Base-by-base conservation (phyloP, 176 grass and related monocot genomes). In the Musa troglodytarum region DNA sequence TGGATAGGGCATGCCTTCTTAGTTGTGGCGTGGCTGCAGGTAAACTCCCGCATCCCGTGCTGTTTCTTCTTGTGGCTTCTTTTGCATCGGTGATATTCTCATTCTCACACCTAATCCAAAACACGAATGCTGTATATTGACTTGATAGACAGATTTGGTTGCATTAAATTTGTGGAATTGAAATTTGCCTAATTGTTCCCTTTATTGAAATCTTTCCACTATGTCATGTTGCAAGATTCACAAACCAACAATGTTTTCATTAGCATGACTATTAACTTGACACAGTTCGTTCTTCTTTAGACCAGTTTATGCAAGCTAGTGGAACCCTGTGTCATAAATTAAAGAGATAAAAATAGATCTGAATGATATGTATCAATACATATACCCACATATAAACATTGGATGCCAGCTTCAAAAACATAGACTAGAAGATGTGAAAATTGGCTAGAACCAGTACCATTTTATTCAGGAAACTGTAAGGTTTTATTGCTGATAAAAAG, bases 21-120 rank as follows among this genome's bases (percentile, higher is more conserved):
- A 93, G 94, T 83, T 97, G 94, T 23, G 94, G 94, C 26, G 88
- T 90, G 0, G 90, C 90, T 74, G 86, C 94, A 88, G 94, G 90
- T 98, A 80, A 24, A 53, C 5, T 52, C 25, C n/a, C 25, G 14
- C 58, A 72, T 50, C 69, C 64, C 28, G 19, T 69, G 12, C 29
- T 26, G 9, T 54, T 78, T 61, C 59, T 19, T 49, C 20, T 81
- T 58, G 34, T 68, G 53, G 28, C 9, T 59, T 61, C 29, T 34
- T 34, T 34, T 34, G 29, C 29, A 34, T 34, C 29, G 5, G 29
- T 34, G 29, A 34, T 34, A 34, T 34, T 34, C 2, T 34, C 29
- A 34, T 34, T 34, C 2, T 4, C 29, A 4, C 29, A 34, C 29
- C 29, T 34, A 34, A 34, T 34, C 29, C 4, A 34, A 54, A 74